Evolutionary conservation across 441 rosid genomes (phyloP).

Genomic region (Syzygium malaccense): DNA sequence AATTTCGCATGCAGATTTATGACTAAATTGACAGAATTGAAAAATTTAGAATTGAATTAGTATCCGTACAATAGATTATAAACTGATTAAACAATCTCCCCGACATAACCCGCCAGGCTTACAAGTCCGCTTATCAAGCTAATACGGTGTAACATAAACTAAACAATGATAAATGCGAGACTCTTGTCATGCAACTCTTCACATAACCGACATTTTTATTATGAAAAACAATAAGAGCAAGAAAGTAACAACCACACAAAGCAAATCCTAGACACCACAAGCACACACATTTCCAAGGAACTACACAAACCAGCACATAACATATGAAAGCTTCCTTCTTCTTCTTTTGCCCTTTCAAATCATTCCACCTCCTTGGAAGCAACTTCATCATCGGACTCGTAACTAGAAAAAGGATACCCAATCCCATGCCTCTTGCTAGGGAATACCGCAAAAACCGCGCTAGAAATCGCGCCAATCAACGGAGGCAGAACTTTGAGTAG

Average conservation of each 20-base stretch:
- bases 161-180: not conserved
- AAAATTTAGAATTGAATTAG: not conserved
- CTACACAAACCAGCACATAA: not conserved
- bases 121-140: not conserved
- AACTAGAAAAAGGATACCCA: constrained; percentile 48
- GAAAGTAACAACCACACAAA: not conserved
- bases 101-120: not conserved
- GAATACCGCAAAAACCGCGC: constrained; percentile 45
- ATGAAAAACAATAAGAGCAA: not conserved
- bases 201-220: not conserved
- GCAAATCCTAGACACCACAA: not conserved
- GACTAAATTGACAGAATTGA: not conserved
- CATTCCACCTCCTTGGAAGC: not conserved
- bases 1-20: rapidly evolving
- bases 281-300: not conserved
- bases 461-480: constrained; percentile 52
- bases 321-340: not conserved
- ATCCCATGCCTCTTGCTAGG: constrained; percentile 80
- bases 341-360: not conserved
- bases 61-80: rapidly evolving
- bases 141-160: not conserved
- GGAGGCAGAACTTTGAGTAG: constrained; percentile 73
- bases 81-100: not conserved
- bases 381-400: not conserved
- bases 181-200: not conserved